Conservation (phyloP, 2,329 filamentous ascomycete species). For the Xylariaceae sp. region DNA sequence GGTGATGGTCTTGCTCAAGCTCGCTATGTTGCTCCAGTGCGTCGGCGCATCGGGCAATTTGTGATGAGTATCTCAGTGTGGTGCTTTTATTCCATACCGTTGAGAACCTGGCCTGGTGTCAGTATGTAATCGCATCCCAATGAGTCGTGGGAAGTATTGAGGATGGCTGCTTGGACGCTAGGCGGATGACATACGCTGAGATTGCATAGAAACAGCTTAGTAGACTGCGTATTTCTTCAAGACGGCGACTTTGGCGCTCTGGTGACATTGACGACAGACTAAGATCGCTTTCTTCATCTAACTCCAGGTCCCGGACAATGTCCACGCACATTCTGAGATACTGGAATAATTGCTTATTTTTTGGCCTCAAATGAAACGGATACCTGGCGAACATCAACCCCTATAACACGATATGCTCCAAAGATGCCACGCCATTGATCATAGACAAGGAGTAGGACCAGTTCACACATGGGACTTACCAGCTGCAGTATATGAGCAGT, state of each 20-base stretch:
- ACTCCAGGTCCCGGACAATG: constrained; percentile 45
- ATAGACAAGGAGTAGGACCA: no score
- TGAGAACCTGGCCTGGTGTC: constrained; percentile 30
- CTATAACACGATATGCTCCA: no score
- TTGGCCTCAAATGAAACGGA: constrained; percentile 51
- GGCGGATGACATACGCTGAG: constrained; percentile 35
- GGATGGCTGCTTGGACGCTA: no score
- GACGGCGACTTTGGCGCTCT: constrained; percentile 25
- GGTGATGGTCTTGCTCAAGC: constrained; percentile 37
- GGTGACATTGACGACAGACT: constrained; percentile 14
- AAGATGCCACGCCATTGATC: no score
- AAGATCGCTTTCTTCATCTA: constrained; percentile 39
- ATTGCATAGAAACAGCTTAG: constrained; percentile 41
- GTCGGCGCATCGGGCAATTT: constrained; percentile 44
- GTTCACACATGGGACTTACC: constrained; percentile 36
- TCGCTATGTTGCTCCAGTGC: constrained; percentile 36
- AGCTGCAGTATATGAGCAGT: constrained; percentile 53
- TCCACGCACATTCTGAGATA: constrained; percentile 52
- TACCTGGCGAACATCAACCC: constrained; percentile 37
- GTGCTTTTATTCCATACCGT: constrained; percentile 36
- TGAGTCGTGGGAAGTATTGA: no score
- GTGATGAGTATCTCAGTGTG: constrained; percentile 36
- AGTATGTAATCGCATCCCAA: neutral
- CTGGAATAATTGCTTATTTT: constrained; percentile 45
- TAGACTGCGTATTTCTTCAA: constrained; percentile 45